Percentiles rank a stretch among this genome's conserved stretches.
Evolutionary conservation across 1,139 yeast genomes (phyloP).

Genomic region (Lodderomyces oxycetoniae): DNA sequence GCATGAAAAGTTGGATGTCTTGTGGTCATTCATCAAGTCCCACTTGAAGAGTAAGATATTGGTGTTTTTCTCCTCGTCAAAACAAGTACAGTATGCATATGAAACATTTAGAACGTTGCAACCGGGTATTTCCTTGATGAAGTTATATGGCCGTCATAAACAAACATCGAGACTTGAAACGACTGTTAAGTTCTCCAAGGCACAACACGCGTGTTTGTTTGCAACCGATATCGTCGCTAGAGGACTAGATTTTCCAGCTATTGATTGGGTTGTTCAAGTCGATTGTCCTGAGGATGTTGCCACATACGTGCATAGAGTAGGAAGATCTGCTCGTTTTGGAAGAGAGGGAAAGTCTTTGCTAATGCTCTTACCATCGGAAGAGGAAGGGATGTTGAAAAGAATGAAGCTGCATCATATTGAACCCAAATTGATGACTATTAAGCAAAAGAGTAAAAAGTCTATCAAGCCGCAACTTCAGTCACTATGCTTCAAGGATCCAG

Average conservation of each 20-base stretch:
- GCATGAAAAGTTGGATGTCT: constrained; percentile 76
- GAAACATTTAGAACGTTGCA: constrained; percentile 88
- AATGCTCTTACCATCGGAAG: constrained; percentile 81
- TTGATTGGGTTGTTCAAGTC: constrained; percentile 94
- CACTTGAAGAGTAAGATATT: constrained; percentile 82
- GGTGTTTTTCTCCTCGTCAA: constrained; percentile 87
- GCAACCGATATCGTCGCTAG: constrained; percentile 98
- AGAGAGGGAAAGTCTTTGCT: constrained; percentile 81
- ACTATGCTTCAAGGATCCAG: constrained; percentile 86
- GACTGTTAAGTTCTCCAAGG: constrained; percentile 75
- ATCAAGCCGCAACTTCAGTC: constrained; percentile 85
- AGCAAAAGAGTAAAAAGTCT: constrained; percentile 70
- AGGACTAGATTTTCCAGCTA: constrained; percentile 95
- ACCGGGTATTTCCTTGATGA: constrained; percentile 92
- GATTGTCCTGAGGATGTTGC: constrained; percentile 97
- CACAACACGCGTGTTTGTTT: constrained; percentile 83
- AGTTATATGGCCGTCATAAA: constrained; percentile 92
- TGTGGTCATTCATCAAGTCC: constrained; percentile 87
- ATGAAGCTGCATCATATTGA: constrained; percentile 62
- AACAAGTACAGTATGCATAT: constrained; percentile 90
- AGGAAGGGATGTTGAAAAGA: constrained; percentile 67
- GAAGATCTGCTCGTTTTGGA: constrained; percentile 93
- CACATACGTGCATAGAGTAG: constrained; percentile 94
- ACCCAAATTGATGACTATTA: constrained; percentile 68
- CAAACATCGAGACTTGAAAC: constrained; percentile 92